phyloP scores from a whole-genome alignment of 1,284 basidiomycete species.

The Ceratobasidium papillatum region DNA sequence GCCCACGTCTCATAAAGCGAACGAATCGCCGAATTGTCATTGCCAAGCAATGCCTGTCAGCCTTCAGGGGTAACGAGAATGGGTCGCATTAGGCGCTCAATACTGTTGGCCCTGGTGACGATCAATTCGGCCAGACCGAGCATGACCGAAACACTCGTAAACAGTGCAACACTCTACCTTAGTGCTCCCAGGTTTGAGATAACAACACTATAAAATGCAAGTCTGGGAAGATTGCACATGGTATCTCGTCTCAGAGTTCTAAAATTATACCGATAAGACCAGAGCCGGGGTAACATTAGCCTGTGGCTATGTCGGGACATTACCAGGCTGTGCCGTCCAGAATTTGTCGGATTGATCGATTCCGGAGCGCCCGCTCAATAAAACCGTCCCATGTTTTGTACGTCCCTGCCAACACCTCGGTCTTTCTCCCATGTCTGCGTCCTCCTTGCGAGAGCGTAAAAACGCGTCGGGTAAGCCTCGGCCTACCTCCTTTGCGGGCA shows the following conservation, averaged over 20 bases:
- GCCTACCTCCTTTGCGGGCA: constrained; percentile 22
- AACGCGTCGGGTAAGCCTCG: not conserved
- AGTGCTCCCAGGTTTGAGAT: not conserved
- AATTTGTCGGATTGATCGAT: constrained; percentile 23
- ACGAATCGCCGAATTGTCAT: too few species aligned
- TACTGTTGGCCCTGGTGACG: not conserved
- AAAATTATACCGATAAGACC: not conserved
- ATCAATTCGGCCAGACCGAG: not conserved
- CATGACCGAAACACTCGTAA: not conserved
- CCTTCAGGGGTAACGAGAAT: not conserved
- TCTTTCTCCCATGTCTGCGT: constrained; percentile 17
- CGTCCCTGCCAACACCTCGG: not conserved
- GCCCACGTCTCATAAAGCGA: not conserved
- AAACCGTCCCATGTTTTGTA: not conserved
- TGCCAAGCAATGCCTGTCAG: not conserved
- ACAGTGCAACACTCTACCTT: not conserved
- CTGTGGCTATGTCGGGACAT: not conserved
- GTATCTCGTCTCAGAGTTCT: not conserved
- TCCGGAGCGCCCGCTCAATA: not conserved
- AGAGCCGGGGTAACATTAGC: not conserved
- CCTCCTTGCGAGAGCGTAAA: constrained; percentile 22
- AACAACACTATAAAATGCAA: not conserved
- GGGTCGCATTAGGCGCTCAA: not conserved
- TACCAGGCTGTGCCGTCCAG: not conserved
- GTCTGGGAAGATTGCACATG: not conserved